Evolutionary conservation across 1,139 yeast species (phyloP), one percentile per base, ranked within the genome.

Genomic region (Suhomyces bokatorum): DNA sequence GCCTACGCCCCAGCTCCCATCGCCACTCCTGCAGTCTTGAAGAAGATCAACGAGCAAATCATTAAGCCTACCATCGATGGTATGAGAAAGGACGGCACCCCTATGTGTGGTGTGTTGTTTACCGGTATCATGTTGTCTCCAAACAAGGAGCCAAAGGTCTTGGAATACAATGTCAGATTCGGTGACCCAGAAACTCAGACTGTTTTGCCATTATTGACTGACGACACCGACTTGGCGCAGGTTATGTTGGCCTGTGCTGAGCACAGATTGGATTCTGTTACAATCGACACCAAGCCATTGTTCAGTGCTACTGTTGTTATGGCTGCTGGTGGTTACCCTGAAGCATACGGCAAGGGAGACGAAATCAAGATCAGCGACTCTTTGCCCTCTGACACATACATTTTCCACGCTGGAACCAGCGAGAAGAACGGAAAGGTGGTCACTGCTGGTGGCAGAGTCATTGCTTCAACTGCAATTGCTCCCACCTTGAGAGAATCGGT

Each of bases 151-250:
- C 98, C 99, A 55, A 88, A 89, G 71, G 97, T 91, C 10, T 78
- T 95, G 60, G 99, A 95, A 69, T 95, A 95, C 70, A 95, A 95
- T 57, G 97, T 93, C 43, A 83, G 99, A 69, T 95, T 95, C 57
- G 99, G 99, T 50, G 99, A 95, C 66, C 99, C 99, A 54, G 99
- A 95, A 71, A 93, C 98, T 34, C 99, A 95, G 72, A 87, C 97
- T 5, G 96, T 93, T 29, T 75, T 95, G 60, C 97, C 97, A 13
- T 77, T 95, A 59, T 75, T 95, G 53, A 68, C 84, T 15, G 81
- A 83, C 33, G 91, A 87, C 49, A 85, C 96, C 17, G 99, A 95
- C 68, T 77, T 95, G 59, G 95, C 97, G 35, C 89, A 90, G 65
- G 84, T 93, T 37, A 81, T 95, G 80, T 71, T 91, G 50, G 99